Conservation (phyloP, 306 rosid genomes). For the Adenanthera pavonina region DNA sequence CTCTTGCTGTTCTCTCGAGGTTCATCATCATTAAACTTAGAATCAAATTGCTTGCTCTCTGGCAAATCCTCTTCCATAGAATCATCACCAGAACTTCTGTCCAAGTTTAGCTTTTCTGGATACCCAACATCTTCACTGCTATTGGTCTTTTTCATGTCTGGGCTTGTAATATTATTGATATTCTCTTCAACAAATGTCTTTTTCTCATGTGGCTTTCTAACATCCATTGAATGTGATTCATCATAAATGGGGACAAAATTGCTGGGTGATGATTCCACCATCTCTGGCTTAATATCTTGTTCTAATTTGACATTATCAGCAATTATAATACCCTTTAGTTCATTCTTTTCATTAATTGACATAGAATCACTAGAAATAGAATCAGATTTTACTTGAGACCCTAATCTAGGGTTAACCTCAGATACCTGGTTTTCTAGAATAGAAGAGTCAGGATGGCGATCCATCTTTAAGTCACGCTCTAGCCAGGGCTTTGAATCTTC, state of each 20-base stretch:
- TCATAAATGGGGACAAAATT: slow-evolving; percentile 76
- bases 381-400: slow-evolving; percentile 97
- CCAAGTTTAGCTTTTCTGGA: slow-evolving; percentile 89
- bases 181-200: slow-evolving; percentile 50
- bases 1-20: slow-evolving; percentile 55
- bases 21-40: slow-evolving; percentile 60
- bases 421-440: slow-evolving; percentile 89
- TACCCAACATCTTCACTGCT: slow-evolving; percentile 69
- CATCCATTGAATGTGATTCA: slow-evolving; percentile 76
- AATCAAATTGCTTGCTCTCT: slow-evolving; percentile 83
- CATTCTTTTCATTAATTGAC: slow-evolving; percentile 98
- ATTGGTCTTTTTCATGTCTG: slow-evolving; percentile 52
- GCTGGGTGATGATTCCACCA: slow-evolving; percentile 95
- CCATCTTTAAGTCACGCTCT: slow-evolving; percentile 63
- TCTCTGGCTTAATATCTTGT: slow-evolving; percentile 92
- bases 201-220: slow-evolving; percentile 50
- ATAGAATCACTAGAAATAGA: slow-evolving; percentile 98
- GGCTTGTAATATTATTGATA: slow-evolving; percentile 55
- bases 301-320: slow-evolving; percentile 99
- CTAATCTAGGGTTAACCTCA: slow-evolving; percentile 98
- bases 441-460: slow-evolving; percentile 60
- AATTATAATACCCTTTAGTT: slow-evolving; percentile 98
- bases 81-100: slow-evolving; percentile 99
- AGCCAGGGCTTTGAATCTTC: slow-evolving; percentile 55
- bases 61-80: slow-evolving; percentile 94